Conservation (phyloP, 2,329 filamentous ascomycete species). For the Colletotrichum sp. region DNA sequence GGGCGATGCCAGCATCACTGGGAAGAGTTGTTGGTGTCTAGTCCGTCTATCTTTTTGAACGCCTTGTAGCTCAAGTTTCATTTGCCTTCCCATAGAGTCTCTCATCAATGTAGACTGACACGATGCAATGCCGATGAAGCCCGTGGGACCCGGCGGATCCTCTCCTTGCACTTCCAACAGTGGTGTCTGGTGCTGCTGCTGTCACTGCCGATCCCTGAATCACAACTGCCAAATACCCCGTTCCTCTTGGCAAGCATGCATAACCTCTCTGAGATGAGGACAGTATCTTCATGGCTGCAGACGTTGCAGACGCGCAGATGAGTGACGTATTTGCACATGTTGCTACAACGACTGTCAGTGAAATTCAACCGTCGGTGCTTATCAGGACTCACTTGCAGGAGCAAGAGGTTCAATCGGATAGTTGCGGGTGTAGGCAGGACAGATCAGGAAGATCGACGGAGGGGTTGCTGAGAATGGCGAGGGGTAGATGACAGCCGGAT, state of each 20-base stretch:
- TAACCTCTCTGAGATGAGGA: slow-evolving; percentile 40
- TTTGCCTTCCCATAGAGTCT: neutral
- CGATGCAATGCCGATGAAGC: neutral
- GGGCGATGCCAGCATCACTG: neutral
- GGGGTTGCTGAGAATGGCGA: neutral
- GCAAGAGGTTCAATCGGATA: neutral
- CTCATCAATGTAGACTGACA: neutral
- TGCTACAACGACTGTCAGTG: neutral
- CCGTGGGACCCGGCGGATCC: slow-evolving; percentile 11
- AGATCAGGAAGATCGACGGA: neutral
- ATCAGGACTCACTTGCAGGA: neutral
- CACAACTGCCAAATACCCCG: slow-evolving; percentile 41
- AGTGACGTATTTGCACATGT: slow-evolving; percentile 43
- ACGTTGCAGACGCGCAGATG: slow-evolving; percentile 39
- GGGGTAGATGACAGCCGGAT: neutral
- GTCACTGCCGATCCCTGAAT: slow-evolving; percentile 32
- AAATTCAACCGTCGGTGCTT: too few relatives aligned
- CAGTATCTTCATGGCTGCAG: slow-evolving; percentile 37
- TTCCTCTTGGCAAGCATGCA: slow-evolving; percentile 33
- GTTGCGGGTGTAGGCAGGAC: neutral
- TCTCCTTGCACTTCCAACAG: slow-evolving; percentile 42
- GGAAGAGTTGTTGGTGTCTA: neutral
- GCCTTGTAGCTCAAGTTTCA: neutral
- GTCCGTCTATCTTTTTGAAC: neutral
- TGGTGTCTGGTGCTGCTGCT: slow-evolving; percentile 32